phyloP scores from a whole-genome alignment of 2,329 filamentous ascomycete species.

The Fusarium sublunatum region DNA sequence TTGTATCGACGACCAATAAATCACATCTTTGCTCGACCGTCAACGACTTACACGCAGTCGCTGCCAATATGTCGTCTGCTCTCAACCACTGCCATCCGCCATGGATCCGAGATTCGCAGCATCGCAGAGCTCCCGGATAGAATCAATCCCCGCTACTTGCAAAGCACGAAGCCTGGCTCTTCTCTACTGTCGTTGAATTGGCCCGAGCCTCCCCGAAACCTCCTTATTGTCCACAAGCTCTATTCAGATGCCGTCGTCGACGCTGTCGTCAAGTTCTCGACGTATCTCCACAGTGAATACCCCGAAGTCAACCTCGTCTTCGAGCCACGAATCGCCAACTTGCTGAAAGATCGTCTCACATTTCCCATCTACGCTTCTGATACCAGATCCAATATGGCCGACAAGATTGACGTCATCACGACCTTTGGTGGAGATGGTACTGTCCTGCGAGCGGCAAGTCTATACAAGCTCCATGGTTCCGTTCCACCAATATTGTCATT shows the following conservation, averaged over 20 bases:
- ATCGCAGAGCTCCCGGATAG: slow-evolving; percentile 51
- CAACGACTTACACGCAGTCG: not conserved
- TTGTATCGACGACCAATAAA: slow-evolving; percentile 1
- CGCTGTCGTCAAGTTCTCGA: slow-evolving; percentile 67
- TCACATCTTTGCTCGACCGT: slow-evolving; percentile 6
- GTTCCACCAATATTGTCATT: slow-evolving; percentile 95
- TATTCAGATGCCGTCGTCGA: slow-evolving; percentile 64
- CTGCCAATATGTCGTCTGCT: slow-evolving; percentile 54
- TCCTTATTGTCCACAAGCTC: slow-evolving; percentile 69
- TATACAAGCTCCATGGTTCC: slow-evolving; percentile 80
- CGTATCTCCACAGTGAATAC: slow-evolving; percentile 83
- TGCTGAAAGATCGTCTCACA: slow-evolving; percentile 75
- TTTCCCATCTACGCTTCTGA: slow-evolving; percentile 77
- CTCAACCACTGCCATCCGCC: slow-evolving; percentile 57
- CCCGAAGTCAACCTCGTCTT: slow-evolving; percentile 84
- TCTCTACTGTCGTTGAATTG: slow-evolving; percentile 67
- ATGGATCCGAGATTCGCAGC: slow-evolving; percentile 51
- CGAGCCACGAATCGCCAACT: slow-evolving; percentile 78
- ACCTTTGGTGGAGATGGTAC: slow-evolving; percentile 86
- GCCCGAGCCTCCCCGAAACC: slow-evolving; percentile 65
- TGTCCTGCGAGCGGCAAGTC: slow-evolving; percentile 52
- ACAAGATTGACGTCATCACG: slow-evolving; percentile 87
- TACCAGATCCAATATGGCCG: slow-evolving; percentile 67
- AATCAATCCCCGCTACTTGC: slow-evolving; percentile 52
- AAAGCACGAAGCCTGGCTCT: slow-evolving; percentile 59